Base-by-base conservation (phyloP, 2,329 filamentous ascomycete species). In the Colletotrichum cereale region DNA sequence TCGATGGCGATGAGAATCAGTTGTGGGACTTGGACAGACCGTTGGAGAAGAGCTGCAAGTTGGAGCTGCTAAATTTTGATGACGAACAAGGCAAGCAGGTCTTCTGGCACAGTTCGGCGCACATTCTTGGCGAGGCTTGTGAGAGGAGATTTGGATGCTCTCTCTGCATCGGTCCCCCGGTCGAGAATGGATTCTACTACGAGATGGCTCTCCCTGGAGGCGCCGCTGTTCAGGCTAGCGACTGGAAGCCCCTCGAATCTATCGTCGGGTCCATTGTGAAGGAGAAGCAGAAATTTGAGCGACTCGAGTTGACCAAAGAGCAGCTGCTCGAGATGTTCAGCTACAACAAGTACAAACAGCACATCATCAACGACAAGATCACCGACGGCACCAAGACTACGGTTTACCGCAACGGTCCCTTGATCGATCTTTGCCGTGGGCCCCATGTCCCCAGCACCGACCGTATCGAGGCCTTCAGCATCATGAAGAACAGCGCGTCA, bases 331-430 rank as follows among this genome's bases (percentile, higher is more conserved):
- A 97, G 60, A 77, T 73, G 93, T 98, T 98, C 86, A 90, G 91
- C 77, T 97, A 97, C 87, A 98, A 97, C 88, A 96, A 96, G 82
- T 98, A 97, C 87, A 98, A 99, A 89, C 91, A 97, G 81, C 93
- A 98, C 82, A 97, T 98, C 82, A 98, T 99, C 84, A 92, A 94
- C 77, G 93, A 95, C 85, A 95, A 97, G 83, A 93, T 98, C 73
- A 87, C 91, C 48, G 94, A 97, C 76, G 95, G 94, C 76, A 95
- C 94, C 67, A 94, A 89, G 80, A 97, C 94, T 80, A 98, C 96
- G 12, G 96, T 98, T 50, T 99, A 98, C 83, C 91, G 94, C 74
- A 97, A 95, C 78, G 96, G 96, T 70, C 95, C 95, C 18, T 86
- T 98, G 67, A 97, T 98, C 78, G 96, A 99, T 88, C 86, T 98